These are phyloP conservation scores for Paramecium tetraurelia DNA, from an alignment of 73 alveolate genomes.

Conservation along the genomic window DNA sequence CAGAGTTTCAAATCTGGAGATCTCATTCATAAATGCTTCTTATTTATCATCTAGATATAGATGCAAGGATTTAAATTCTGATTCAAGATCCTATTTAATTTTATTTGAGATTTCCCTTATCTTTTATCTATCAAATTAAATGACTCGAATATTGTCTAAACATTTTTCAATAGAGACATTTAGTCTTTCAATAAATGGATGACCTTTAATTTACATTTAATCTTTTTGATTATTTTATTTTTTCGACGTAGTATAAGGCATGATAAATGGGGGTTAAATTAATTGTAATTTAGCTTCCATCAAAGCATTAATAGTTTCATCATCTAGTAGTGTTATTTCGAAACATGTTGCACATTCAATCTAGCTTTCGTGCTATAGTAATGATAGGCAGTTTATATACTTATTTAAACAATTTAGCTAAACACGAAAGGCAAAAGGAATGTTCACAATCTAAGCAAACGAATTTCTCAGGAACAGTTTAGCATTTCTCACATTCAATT, in stretches of 20 bases:
- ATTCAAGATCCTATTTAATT: background rate
- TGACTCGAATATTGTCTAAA: background rate
- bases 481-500: background rate
- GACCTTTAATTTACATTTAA: background rate
- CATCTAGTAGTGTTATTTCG: background rate
- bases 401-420: background rate
- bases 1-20: background rate
- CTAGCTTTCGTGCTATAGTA: background rate
- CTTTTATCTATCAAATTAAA: background rate
- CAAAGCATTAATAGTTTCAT: background rate
- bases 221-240: background rate
- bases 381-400: background rate
- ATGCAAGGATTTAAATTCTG: background rate
- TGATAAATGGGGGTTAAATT: background rate
- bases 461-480: background rate
- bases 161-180: background rate
- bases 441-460: constrained; percentile 5
- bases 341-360: background rate
- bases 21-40: background rate
- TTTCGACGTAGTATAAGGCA: background rate
- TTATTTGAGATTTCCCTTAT: background rate
- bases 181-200: constrained; percentile 11
- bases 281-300: background rate
- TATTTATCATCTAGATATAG: background rate
- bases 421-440: background rate